Percentiles rank a stretch among this genome's conserved stretches.
phyloP scores from a whole-genome alignment of 2,329 filamentous ascomycete species.

The Verticillium klebahnii region DNA sequence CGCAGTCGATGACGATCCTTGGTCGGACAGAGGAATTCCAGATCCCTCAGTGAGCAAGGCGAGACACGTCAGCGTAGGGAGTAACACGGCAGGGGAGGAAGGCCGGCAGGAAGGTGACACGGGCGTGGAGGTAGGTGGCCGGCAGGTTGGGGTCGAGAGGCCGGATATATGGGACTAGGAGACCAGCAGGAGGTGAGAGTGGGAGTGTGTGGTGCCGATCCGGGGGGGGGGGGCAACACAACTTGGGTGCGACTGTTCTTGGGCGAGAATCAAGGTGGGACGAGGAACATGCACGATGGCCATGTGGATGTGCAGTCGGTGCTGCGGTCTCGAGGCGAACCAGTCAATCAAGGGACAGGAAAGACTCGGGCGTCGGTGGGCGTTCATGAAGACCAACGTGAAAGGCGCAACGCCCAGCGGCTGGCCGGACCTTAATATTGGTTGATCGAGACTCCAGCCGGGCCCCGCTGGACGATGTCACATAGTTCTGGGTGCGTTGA shows the following conservation, averaged over 20 bases:
- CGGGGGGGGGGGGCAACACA: constrained; percentile 53
- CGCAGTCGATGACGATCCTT: background rate
- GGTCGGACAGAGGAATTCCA: constrained; percentile 17
- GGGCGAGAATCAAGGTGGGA: background rate
- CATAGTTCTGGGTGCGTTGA: constrained; percentile 1
- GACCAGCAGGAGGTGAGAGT: constrained; percentile 33
- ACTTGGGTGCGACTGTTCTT: background rate
- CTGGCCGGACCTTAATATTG: constrained; percentile 50
- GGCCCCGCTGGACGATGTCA: constrained; percentile 34
- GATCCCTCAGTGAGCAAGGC: constrained; percentile 15
- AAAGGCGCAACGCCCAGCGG: constrained; percentile 32
- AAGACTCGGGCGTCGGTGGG: constrained; percentile 10
- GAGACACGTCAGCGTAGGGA: constrained; percentile 3
- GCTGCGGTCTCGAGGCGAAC: background rate
- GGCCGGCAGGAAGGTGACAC: constrained; percentile 3
- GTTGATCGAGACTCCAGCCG: constrained; percentile 31
- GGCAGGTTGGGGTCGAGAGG: constrained; percentile 2
- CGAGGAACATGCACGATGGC: constrained; percentile 21
- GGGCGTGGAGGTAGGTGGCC: background rate
- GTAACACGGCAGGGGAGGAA: constrained; percentile 9
- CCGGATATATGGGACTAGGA: constrained; percentile 15
- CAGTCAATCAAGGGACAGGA: constrained; percentile 18
- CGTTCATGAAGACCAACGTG: constrained; percentile 15
- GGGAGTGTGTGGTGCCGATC: constrained; percentile 67
- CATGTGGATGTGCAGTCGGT: constrained; percentile 19